Base-by-base conservation (phyloP, 352 stramenopile genomes). In the Phytophthora macrochlamydospora region DNA sequence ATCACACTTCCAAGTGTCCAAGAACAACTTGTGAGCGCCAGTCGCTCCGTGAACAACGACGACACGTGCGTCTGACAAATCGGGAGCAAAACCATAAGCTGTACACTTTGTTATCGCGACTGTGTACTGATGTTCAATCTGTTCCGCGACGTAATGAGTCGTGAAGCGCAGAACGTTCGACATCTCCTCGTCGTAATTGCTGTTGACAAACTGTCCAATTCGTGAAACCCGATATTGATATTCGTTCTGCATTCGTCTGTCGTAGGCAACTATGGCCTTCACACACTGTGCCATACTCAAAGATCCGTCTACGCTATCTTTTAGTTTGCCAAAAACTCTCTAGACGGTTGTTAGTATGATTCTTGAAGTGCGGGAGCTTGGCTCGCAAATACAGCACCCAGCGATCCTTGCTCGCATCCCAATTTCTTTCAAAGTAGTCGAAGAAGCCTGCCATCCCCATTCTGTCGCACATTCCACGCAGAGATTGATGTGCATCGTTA, bases 301-400 rank as follows among this genome's bases (percentile, higher is more conserved):
- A 0, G 1, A 35, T 0, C 56, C 11, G 24, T 67, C 38, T 0
- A 69, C 51, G 11, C 13, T 4, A 7, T 63, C 51, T 13, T 64
- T 74, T 4, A 74, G 44, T 40, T 75, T 73, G 0, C 68, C 75
- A 24, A 78, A 78, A 78, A 2, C 5, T 71, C 30, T 83, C 68
- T 0, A 78, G 42, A 0, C 43, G 48, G 32, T 78, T 83, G 42
- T 83, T 79, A 0, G 67, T 78, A 45, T 77, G 51, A 5, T 71
- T 75, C 2, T 54, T 60, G n/a, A 73, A 73, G 48, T 76, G 57
- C 0, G 56, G 53, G 0, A 78, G 51, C 1, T 74, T 59, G 0
- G 55, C 18, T 4, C 71, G 52, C 0, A 5, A 9, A 18, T 58
- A 62, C 18, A 69, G 40, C 6, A n/a, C 71, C 67, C 65, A 83